phyloP scores from a whole-genome alignment of 371 early-diverging fungal genomes.

The Saksenaea vasiformis region DNA sequence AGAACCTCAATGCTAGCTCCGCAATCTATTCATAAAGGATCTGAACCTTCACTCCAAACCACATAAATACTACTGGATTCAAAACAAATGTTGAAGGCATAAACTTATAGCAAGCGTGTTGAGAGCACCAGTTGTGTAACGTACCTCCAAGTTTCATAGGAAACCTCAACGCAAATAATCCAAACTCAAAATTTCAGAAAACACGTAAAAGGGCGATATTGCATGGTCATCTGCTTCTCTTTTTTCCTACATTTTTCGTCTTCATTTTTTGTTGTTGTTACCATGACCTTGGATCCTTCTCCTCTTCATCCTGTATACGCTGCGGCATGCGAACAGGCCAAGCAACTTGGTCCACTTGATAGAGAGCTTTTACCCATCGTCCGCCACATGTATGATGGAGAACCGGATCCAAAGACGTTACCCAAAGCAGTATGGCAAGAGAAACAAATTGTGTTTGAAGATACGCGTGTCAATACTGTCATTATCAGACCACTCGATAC shows the following conservation, averaged over 20 bases:
- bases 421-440: neutral
- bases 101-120: no score
- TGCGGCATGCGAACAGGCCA: slow-evolving; percentile 6
- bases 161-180: no score
- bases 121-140: no score
- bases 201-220: neutral
- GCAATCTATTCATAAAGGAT: no score
- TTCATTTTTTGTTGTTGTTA: no score
- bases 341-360: neutral
- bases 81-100: no score
- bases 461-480: neutral
- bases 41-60: no score
- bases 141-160: no score
- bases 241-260: neutral
- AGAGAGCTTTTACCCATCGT: neutral
- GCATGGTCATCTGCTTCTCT: neutral
- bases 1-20: no score
- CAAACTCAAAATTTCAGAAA: no score
- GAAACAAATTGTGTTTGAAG: neutral
- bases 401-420: neutral
- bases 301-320: slow-evolving; percentile 4
- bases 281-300: neutral
- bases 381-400: neutral
- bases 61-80: no score
- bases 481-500: slow-evolving; percentile 7